Conservation (phyloP, 208 protist species). For the Strigomonas galati region DNA sequence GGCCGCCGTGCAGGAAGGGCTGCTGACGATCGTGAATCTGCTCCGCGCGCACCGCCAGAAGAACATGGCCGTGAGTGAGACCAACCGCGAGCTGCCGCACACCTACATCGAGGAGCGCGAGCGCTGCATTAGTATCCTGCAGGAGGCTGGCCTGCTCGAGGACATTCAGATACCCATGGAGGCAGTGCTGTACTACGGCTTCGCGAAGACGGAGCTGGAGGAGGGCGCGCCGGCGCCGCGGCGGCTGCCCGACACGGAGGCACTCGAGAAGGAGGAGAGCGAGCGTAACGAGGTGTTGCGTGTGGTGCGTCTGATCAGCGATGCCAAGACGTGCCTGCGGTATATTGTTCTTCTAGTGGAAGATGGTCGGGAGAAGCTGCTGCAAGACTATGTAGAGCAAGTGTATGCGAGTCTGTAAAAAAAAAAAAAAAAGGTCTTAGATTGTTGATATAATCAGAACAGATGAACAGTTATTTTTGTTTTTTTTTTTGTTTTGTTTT, state of each 20-base stretch:
- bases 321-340: slow-evolving; percentile 78
- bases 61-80: slow-evolving; percentile 19
- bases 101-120: slow-evolving; percentile 57
- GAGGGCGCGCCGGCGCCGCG: slow-evolving; percentile 18
- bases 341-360: slow-evolving; percentile 63
- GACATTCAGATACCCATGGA: slow-evolving; percentile 70
- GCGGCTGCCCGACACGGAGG: slow-evolving; percentile 1
- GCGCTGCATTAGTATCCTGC: slow-evolving; percentile 54
- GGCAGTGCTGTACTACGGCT: slow-evolving; percentile 58
- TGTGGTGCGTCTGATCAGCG: slow-evolving; percentile 52
- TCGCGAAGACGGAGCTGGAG: slow-evolving; percentile 50
- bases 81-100: slow-evolving; percentile 31
- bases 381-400: slow-evolving; percentile 72
- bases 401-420: slow-evolving; percentile 17
- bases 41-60: slow-evolving; percentile 45
- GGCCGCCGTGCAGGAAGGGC: slow-evolving; percentile 51
- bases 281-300: slow-evolving; percentile 58
- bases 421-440: slow-evolving; percentile 1
- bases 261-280: background rate
- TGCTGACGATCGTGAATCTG: slow-evolving; percentile 59
- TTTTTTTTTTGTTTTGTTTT: slow-evolving; percentile 5
- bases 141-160: slow-evolving; percentile 63
- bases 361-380: slow-evolving; percentile 40
- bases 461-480: background rate
- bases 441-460: background rate